These are phyloP conservation scores for Intubia oerlemansii DNA, from an alignment of 2,329 filamentous ascomycete genomes.

Conservation along the genomic window DNA sequence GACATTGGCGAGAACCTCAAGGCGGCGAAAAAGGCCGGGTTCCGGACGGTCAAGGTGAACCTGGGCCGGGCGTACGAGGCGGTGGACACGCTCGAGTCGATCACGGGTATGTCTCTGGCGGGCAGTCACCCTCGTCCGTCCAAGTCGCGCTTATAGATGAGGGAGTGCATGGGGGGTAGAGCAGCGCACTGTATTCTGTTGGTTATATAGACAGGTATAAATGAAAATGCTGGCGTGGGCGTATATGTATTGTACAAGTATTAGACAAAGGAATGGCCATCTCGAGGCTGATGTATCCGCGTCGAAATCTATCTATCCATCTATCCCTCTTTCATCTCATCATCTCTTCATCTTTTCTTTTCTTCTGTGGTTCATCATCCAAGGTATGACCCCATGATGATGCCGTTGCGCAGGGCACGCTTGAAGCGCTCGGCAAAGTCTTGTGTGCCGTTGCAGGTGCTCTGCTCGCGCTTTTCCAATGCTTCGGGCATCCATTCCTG, in stretches of 20 bases:
- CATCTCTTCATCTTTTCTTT: no score
- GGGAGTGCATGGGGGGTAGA: no score
- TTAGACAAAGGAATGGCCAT: no score
- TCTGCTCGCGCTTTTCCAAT: constrained; percentile 27
- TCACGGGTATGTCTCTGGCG: constrained; percentile 46
- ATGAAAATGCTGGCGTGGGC: no score
- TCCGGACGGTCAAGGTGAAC: constrained; percentile 67
- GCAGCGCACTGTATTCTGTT: no score
- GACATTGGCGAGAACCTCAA: constrained; percentile 91
- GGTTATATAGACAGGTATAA: no score
- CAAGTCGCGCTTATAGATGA: no score
- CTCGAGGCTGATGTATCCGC: no score
- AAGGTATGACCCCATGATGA: constrained; percentile 11
- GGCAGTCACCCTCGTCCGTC: constrained; percentile 28
- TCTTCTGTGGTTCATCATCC: no score
- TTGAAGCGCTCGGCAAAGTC: constrained; percentile 31
- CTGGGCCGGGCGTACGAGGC: constrained; percentile 62
- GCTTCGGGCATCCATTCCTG: constrained; percentile 38
- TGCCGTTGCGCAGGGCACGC: constrained; percentile 20
- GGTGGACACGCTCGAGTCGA: constrained; percentile 56
- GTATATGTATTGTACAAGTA: no score
- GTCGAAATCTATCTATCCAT: no score
- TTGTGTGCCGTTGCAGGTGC: constrained; percentile 30
- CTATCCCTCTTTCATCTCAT: no score
- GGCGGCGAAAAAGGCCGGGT: constrained; percentile 49